A percentile compares a stretch with the other conserved stretches of the same genome.
Conservation (phyloP, 208 protist species). For the Wallacemonas sp. region DNA sequence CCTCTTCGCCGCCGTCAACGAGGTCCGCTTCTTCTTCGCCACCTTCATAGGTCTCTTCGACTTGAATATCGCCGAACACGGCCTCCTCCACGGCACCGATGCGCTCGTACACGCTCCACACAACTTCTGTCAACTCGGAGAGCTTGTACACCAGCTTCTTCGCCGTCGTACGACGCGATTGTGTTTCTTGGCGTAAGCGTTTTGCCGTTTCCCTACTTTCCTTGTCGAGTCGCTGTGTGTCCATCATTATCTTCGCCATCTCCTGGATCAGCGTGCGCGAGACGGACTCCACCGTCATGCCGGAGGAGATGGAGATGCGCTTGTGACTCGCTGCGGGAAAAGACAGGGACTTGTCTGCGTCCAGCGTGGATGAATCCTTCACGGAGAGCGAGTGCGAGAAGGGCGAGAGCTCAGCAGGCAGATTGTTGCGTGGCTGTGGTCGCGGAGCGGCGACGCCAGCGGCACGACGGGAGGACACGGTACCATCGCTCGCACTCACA, state of each 20-base stretch:
- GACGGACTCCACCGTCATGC: conserved; percentile 16
- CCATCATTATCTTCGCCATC: conserved; percentile 16
- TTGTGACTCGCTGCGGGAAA: neutral
- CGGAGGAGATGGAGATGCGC: neutral
- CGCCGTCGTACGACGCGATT: neutral
- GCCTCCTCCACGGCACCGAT: neutral
- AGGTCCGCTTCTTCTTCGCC: neutral
- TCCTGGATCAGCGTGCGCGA: conserved; percentile 16
- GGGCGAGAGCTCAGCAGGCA: neutral
- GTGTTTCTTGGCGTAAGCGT: conserved; percentile 1
- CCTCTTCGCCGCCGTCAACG: neutral
- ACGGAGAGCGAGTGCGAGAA: conserved; percentile 6
- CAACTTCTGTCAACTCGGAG: neutral
- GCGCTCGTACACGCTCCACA: conserved; percentile 12
- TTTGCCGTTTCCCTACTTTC: neutral
- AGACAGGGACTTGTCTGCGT: too few relatives aligned
- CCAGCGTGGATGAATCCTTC: too few relatives aligned
- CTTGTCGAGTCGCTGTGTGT: conserved; percentile 13
- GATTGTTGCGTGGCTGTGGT: neutral
- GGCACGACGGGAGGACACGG: too few relatives aligned
- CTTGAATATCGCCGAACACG: neutral
- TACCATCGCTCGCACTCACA: neutral
- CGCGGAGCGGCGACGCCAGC: neutral
- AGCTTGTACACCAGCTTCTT: conserved; percentile 13
- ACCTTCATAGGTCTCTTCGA: too few relatives aligned